Evolutionary conservation across 169 alveolate genomes (phyloP), one percentile per base, ranked within the genome.

Genomic region (Cytauxzoon felis): DNA sequence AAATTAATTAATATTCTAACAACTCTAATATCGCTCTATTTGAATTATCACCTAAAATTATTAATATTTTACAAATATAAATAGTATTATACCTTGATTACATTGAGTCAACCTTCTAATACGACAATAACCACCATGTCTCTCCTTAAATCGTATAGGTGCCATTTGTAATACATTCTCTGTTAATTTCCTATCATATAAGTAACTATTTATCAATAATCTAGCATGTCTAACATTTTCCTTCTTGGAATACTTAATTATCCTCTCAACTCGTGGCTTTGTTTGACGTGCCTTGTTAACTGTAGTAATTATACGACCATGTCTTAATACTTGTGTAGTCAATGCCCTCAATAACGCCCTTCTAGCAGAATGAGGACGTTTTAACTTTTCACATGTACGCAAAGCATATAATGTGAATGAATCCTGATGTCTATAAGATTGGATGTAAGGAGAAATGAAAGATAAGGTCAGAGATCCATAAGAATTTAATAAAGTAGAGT

Each of bases 121-220:
- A 51, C 85, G 78, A 34, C 88, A 75, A 60, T 85, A 85, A 8
- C 91, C 91, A 2, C 91, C 91, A 52, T 85, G 83, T 19, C 91
- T 62, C 58, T 85, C 91, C 53, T 70, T 76, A 36, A 62, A 85
- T 16, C 82, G 59, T 26, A 64, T 58, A 5, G 91, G 91, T 42
- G 81, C 91, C 32, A 76, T 76, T 48, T 69, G 75, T 18, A 85
- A 81, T 24, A 85, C 34, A 57, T 76, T 79, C 32, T 70, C 82
- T 16, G 88, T 79, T 30, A 85, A 66, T 52, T 79, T 82, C 58
- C 87, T 67, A 47, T 85, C 91, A 40, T 80, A 85, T 42, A 85
- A 58, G 69, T 79, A 85, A 13, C 81, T 61, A 52, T 81, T 81
- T 62, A 85, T 79, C 62, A 85, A 54, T 5, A 78, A 38, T 32